Evolutionary conservation across 2,329 filamentous ascomycete species (phyloP), one percentile per base, ranked within the genome.

Genomic region (Alternaria arbusti): DNA sequence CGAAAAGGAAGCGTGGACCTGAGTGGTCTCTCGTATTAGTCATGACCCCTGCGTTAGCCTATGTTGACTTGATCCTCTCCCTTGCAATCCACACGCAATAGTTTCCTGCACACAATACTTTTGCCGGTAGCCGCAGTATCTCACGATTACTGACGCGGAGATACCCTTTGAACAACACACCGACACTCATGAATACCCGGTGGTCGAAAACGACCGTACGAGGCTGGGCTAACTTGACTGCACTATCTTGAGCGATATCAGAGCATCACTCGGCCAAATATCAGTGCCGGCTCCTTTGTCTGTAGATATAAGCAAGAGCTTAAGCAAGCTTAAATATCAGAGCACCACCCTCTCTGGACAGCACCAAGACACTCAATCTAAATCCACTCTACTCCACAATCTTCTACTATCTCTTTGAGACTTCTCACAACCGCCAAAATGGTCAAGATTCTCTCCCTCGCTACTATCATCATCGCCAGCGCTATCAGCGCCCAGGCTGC

Each of bases 361-460:
- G 54, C 56, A 59, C 17, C 36, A 45, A 40, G 36, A 52, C 9
- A 25, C 51, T 43, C 20, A 40, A 54, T 10, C 32, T 26, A 10
- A 54, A 23, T 54, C 10, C 15, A 25, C 15, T 43, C 51, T 20
- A 54, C 32, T 54, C 32, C 36, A 17, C 51, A 54, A 25, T 54
- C 51, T 54, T 54, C 32, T 54, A 43, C 51, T 26, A 54, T 22
- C 32, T 43, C 13, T 9, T 40, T 6, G 20, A 54, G 15, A 43
- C 51, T 43, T 17, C 22, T n/a, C 15, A 54, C 49, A 54, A 54
- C 50, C 50, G 46, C 56, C 10, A 54, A 28, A 26, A 54, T 59
- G 57, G 57, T 59, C 49, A 50, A 50, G 43, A 59, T 59, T n/a
- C 15, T 46, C 40, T 54, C 50, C n/a, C 15, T 47, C 57, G 40